These are phyloP conservation scores for Effrenium voratum DNA, from an alignment of 73 alveolate species.

Conservation along the genomic window DNA sequence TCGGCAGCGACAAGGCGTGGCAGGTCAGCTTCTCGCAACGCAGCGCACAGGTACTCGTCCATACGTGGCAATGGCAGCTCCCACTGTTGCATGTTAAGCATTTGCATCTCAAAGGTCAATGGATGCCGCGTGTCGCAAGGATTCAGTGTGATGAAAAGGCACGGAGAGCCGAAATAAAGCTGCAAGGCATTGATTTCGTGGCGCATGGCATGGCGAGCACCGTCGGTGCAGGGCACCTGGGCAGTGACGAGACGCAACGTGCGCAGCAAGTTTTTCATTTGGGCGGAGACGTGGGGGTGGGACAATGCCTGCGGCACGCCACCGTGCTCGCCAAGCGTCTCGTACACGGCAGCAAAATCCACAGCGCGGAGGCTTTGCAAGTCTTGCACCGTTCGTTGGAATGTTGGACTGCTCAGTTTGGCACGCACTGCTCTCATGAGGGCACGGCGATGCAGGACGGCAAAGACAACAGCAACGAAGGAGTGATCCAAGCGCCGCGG, in stretches of 20 bases:
- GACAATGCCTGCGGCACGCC: neutral
- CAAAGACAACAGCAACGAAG: neutral
- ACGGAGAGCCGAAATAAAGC: neutral
- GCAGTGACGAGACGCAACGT: neutral
- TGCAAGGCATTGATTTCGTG: neutral
- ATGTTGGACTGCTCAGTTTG: neutral
- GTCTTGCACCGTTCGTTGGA: neutral
- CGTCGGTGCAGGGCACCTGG: slow-evolving; percentile 26
- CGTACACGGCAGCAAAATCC: neutral
- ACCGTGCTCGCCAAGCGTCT: neutral
- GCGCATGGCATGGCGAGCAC: neutral
- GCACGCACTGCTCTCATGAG: neutral
- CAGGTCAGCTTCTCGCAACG: neutral
- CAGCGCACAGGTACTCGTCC: neutral
- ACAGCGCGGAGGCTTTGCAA: neutral
- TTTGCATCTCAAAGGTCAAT: neutral
- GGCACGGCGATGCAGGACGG: neutral
- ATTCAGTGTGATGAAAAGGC: neutral
- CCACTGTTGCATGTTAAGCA: neutral
- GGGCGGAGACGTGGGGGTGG: neutral
- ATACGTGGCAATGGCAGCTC: neutral
- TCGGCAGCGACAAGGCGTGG: neutral
- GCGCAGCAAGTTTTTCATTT: neutral
- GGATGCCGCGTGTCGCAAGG: slow-evolving; percentile 24
- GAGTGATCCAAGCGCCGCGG: neutral